phyloP scores from a whole-genome alignment of 73 alveolate genomes.

The Stentor roeselii region DNA sequence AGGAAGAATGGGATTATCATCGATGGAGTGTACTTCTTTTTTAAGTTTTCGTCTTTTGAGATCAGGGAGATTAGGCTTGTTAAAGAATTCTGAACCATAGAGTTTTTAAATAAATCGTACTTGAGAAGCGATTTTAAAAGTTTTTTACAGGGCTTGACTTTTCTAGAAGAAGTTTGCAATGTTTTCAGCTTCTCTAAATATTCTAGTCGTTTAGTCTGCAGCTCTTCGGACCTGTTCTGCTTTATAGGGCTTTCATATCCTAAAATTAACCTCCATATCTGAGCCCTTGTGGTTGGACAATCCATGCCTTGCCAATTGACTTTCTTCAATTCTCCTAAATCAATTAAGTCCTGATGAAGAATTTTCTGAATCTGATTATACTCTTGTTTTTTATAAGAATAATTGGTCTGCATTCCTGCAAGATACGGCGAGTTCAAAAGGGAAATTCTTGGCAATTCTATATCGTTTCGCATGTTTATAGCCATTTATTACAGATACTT shows the following conservation, averaged over 20 bases:
- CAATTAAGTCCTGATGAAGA: background rate
- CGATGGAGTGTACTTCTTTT: background rate
- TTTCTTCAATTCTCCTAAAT: background rate
- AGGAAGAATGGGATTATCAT: background rate
- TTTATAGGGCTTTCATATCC: background rate
- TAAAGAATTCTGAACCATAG: background rate
- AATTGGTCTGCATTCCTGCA: background rate
- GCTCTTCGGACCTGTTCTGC: background rate
- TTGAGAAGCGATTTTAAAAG: background rate
- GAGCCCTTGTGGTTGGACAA: background rate
- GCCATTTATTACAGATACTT: background rate
- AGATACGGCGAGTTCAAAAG: background rate
- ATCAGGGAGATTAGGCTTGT: background rate
- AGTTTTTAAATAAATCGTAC: background rate
- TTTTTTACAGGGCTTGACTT: background rate
- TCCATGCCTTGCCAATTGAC: background rate
- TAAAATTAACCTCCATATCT: background rate
- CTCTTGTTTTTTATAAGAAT: background rate
- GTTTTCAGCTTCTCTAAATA: background rate
- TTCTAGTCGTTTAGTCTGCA: background rate
- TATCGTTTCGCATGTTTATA: background rate
- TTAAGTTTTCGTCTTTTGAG: background rate
- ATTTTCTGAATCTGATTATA: background rate
- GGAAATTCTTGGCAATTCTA: background rate
- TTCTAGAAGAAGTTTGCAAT: background rate